A percentile compares a stretch with the other conserved stretches of the same genome.
These are phyloP conservation scores for Cenococcum geophilum DNA, from an alignment of 495 filamentous ascomycete species.

Conservation along the genomic window DNA sequence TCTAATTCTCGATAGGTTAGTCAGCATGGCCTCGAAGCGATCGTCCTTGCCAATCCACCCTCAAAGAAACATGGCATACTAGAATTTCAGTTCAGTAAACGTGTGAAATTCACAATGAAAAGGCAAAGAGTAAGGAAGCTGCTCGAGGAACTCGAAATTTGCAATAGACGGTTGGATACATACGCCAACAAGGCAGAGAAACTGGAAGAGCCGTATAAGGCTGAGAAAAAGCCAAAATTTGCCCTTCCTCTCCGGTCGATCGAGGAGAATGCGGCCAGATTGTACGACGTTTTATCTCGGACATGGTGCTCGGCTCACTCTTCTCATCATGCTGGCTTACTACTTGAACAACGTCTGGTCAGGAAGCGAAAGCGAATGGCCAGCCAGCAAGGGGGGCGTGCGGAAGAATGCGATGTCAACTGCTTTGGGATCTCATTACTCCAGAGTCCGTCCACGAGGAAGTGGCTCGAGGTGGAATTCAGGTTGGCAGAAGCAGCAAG, in stretches of 20 bases:
- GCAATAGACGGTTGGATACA: constrained; percentile 1
- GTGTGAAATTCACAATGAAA: constrained; percentile 6
- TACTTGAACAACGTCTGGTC: neutral
- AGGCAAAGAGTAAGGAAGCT: neutral
- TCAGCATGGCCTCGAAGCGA: constrained; percentile 1
- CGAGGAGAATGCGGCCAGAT: neutral
- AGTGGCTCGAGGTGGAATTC: no score
- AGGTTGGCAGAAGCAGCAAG: no score
- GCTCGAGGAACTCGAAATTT: neutral
- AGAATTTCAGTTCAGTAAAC: neutral
- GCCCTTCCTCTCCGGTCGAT: neutral
- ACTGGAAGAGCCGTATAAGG: constrained; percentile 6
- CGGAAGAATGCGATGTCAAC: no score
- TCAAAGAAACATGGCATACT: neutral
- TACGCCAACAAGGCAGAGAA: constrained; percentile 8
- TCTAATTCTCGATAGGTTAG: neutral
- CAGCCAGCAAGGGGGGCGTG: no score
- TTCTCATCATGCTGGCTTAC: neutral
- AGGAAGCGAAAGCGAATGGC: neutral
- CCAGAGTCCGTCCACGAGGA: no score
- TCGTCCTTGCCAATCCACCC: neutral
- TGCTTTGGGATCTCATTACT: no score
- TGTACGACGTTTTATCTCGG: neutral
- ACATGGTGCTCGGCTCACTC: neutral
- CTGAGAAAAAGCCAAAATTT: neutral